Conservation (phyloP, 345 rosid species). For the Citrus sp. region DNA sequence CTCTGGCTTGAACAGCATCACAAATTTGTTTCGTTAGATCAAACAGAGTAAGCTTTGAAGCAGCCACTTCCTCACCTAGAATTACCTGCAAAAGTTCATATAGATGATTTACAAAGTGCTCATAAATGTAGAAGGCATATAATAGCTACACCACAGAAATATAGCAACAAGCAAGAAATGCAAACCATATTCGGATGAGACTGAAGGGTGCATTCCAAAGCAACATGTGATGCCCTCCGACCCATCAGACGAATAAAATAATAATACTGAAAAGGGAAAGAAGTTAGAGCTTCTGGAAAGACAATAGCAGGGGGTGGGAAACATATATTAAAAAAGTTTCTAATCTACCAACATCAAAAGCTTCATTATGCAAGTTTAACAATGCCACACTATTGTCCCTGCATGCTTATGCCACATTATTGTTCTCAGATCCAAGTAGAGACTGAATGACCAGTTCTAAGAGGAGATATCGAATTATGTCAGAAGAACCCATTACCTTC, state of each 20-base stretch:
- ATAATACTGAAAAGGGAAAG: constrained; percentile 64
- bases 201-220: constrained; percentile 95
- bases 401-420: neutral
- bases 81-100: constrained; percentile 53
- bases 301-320: neutral
- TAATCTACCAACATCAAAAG: neutral
- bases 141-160: neutral
- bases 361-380: neutral
- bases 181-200: constrained; percentile 98
- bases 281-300: neutral
- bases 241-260: constrained; percentile 99
- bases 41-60: constrained; percentile 94
- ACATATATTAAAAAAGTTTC: neutral
- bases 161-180: constrained; percentile 6
- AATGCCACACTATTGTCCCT: neutral
- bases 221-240: constrained; percentile 92
- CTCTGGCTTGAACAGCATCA: constrained; percentile 97
- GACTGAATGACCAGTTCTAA: neutral
- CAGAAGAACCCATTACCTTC: constrained; percentile 51
- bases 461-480: neutral
- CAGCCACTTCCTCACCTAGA: constrained; percentile 98
- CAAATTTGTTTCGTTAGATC: constrained; percentile 88
- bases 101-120: neutral
- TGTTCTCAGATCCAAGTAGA: neutral
- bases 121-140: neutral